Evolutionary conservation across 768 basidiomycete species (phyloP), one percentile per base, ranked within the genome.

Genomic region (Xerocomellus dryophilus): DNA sequence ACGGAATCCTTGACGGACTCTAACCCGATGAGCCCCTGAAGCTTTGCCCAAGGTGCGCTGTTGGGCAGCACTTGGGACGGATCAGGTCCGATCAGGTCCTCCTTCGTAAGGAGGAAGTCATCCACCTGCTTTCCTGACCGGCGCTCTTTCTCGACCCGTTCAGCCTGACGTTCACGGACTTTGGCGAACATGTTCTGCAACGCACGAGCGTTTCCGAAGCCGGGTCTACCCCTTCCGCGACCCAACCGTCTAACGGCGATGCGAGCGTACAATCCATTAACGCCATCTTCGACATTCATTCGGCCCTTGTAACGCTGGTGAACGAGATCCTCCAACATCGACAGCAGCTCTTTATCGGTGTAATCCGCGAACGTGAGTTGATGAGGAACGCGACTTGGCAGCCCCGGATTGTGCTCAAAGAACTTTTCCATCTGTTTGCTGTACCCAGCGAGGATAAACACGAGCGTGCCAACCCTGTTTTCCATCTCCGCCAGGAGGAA

Each of bases 401-500:
- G 59, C 2, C 86, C 86, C 3, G 86, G 86, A 56, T 89, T 89
- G 59, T 87, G 86, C 54, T 87, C 84, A 56, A 88, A 88, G 69
- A 89, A 88, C 47, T 76, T 82, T 56, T 89, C 86, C 87, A 88
- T 88, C 65, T 89, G 74, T 51, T 79, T 83, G 66, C 71, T 78
- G 63, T 89, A 89, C 4, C 86, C 86, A 0, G 87, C 86, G 9
- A 89, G 72, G 56, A 89, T 82, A 68, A 88, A 89, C 5, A 87
- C 83, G 15, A 86, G 61, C 10, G 73, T 81, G 8, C 85, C 86
- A 4, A 83, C 74, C 27, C 76, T 75, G 66, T 88, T 87, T 60
- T 88, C 85, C 84, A 88, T 88, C 64, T 88, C 86, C 0, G 85
- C 84, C 4, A 89, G 75, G 1, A 88, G 77, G 61, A 81, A 88